phyloP scores from a whole-genome alignment of 1,284 basidiomycete genomes.

The Boletus mariae region DNA sequence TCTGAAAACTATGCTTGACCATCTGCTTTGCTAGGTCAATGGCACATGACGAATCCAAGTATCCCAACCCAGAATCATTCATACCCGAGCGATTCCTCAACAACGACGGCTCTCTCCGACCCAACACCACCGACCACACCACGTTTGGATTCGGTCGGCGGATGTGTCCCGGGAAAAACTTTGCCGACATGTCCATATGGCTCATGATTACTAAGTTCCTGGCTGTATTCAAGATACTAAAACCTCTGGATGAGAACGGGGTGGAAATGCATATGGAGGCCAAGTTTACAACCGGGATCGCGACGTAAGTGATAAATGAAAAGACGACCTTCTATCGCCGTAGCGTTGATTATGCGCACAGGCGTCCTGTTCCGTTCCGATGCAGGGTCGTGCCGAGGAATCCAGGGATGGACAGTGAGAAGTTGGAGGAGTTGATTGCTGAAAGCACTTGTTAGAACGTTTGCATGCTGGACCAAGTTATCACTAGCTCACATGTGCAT shows the following conservation, averaged over 20 bases:
- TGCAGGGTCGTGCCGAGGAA: slow-evolving; percentile 6
- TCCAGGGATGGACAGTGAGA: slow-evolving; percentile 1
- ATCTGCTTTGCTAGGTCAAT: slow-evolving; percentile 6
- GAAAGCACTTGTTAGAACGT: background rate
- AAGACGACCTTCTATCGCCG: background rate
- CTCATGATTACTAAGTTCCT: slow-evolving; percentile 6
- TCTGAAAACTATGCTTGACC: background rate
- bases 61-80: slow-evolving; percentile 5
- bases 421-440: slow-evolving; percentile 6
- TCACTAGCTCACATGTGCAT: background rate
- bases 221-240: slow-evolving; percentile 7
- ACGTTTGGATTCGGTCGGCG: slow-evolving; percentile 12
- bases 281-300: slow-evolving; percentile 5
- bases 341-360: background rate
- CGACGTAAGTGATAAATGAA: slow-evolving; percentile 4
- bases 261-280: slow-evolving; percentile 9
- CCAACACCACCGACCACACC: background rate
- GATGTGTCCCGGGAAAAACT: slow-evolving; percentile 8
- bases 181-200: slow-evolving; percentile 15
- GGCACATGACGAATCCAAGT: slow-evolving; percentile 9
- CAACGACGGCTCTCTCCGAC: slow-evolving; percentile 6
- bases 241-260: slow-evolving; percentile 10
- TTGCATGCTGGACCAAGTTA: too few relatives aligned
- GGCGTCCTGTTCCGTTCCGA: slow-evolving; percentile 8
- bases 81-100: slow-evolving; percentile 14